Conservation (phyloP, 257 asterid genomes). For the Forsythia suspensa region DNA sequence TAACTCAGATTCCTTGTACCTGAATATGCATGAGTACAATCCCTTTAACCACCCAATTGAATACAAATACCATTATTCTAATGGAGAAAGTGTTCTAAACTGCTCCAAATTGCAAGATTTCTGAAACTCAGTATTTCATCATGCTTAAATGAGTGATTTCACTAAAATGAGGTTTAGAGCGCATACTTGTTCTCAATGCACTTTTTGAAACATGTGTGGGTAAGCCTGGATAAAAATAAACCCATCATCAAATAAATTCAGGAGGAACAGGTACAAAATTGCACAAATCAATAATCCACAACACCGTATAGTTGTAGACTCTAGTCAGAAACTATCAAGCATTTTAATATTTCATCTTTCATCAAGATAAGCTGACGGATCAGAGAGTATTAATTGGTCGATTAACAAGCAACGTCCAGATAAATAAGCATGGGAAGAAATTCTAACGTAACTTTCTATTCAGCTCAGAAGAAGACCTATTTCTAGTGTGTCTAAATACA, state of each 20-base stretch:
- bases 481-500: background rate
- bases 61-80: background rate
- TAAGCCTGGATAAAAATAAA: slow-evolving; percentile 59
- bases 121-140: background rate
- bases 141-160: background rate
- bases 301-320: background rate
- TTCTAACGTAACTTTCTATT: background rate
- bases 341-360: background rate
- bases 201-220: slow-evolving; percentile 77
- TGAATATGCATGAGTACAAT: slow-evolving; percentile 6
- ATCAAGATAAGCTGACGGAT: background rate
- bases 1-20: slow-evolving; percentile 88
- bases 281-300: background rate
- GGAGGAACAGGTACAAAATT: background rate
- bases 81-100: background rate
- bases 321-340: background rate
- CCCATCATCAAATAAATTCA: slow-evolving; percentile 10
- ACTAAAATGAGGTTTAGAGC: background rate
- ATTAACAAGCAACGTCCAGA: background rate
- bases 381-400: background rate
- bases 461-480: background rate
- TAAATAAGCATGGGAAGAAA: background rate
- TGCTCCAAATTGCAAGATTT: background rate
- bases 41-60: background rate
- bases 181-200: slow-evolving; percentile 79